Conservation (phyloP, 176 grass and related monocot species). For the Areca catechu region DNA sequence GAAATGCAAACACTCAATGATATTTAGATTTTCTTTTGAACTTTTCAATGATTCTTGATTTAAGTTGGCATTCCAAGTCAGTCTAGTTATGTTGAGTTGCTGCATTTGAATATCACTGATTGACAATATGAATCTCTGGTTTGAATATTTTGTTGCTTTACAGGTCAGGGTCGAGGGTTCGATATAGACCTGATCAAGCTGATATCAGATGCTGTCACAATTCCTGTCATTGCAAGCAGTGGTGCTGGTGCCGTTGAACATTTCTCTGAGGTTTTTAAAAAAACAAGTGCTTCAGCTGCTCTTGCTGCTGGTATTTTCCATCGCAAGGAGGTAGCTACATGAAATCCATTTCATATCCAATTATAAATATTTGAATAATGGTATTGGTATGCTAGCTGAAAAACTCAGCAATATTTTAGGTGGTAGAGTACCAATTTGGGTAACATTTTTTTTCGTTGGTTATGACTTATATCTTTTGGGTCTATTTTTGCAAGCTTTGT, state of each 20-base stretch:
- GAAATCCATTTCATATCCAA: conserved; percentile 5
- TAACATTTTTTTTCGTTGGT: too few species aligned
- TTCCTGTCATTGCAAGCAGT: conserved; percentile 92
- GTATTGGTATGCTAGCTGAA: background rate
- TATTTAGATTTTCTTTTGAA: background rate
- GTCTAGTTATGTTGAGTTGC: too few species aligned
- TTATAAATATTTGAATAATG: background rate
- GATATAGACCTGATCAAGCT: conserved; percentile 93
- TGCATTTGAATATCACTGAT: too few species aligned
- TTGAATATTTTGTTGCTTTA: conserved; percentile 10
- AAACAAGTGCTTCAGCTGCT: conserved; percentile 90
- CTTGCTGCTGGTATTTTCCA: conserved; percentile 98
- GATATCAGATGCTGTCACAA: conserved; percentile 82
- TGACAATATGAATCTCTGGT: too few species aligned
- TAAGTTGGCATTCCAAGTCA: too few species aligned
- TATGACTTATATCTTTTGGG: too few species aligned
- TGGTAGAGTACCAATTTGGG: too few species aligned
- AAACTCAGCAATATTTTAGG: too few species aligned
- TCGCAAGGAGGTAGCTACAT: conserved; percentile 60
- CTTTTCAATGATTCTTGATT: background rate
- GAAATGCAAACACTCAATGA: background rate
- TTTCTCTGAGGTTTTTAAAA: conserved; percentile 77
- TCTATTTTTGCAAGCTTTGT: too few species aligned
- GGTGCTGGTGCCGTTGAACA: conserved; percentile 67
- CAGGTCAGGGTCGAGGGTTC: conserved; percentile 86